Base-by-base conservation (phyloP, 1,139 yeast genomes). In the Candida albicans region DNA sequence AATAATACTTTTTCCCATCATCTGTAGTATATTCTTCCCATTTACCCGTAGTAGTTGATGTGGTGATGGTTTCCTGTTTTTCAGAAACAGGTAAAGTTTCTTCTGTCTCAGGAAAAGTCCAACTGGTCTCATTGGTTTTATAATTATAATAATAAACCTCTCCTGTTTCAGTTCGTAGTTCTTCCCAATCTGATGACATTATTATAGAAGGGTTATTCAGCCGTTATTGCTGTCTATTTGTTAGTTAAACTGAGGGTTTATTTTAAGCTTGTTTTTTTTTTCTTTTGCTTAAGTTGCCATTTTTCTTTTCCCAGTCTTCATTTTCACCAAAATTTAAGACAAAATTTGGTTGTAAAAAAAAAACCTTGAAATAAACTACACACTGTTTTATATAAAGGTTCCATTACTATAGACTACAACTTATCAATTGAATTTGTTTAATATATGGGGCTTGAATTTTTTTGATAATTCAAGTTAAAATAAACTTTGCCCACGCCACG, bases 1-100 rank as follows among this genome's bases (percentile, higher is more conserved):
- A 85, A 68, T 88, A 91, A 62, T 90, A 91, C 29, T 69, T 69
- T 45, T 68, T 69, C 1, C 93, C 95, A 14, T 84, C 93, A 30
- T 85, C 88, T 0, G 93, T 81, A 1, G 69, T 64, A 42, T 73
- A 82, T 49, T 74, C 79, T 41, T 73, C 73, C 96, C 96, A 91
- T n/a, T 30, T 33, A 1, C 27, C 13, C 4, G 8, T 30, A 33
- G 13, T 22, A 7, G 14, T 24, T 7, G 33, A 12, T n/a, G 15
- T 13, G 12, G 28, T 11, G n/a, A 9, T 27, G 8, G 29, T 27
- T 14, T 27, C 37, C 35, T 33, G 26, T 18, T n/a, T n/a, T 35
- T 35, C n/a, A 2, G n/a, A n/a, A n/a, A 28, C 33, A 8, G 26
- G 29, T 27, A 10, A 28, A 5, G 18, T 18, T 3, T 29, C 28